Evolutionary conservation across 805 yeast genomes (phyloP).

Genomic region (Lachancea mirantina): DNA sequence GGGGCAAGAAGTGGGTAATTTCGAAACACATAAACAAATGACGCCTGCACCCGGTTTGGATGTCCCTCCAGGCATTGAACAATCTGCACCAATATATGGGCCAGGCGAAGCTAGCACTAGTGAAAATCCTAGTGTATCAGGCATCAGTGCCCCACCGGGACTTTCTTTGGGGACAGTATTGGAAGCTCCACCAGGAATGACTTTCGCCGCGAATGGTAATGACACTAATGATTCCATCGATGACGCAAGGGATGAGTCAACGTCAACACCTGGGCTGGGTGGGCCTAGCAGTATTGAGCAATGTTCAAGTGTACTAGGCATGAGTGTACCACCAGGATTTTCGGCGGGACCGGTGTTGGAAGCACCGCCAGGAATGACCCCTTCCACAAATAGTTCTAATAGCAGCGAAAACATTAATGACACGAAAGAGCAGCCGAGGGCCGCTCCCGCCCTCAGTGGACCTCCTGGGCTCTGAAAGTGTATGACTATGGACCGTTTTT

Average conservation of each 20-base stretch:
- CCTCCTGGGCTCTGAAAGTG: conserved; percentile 18
- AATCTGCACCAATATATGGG: too few species aligned
- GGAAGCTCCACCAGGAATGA: conserved; percentile 2
- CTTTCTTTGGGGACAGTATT: background rate
- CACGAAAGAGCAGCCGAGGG: conserved; percentile 4
- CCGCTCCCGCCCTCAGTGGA: conserved; percentile 26
- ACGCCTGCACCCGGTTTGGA: background rate
- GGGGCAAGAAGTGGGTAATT: conserved; percentile 9
- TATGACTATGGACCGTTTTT: conserved; percentile 10
- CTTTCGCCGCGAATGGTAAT: too few species aligned
- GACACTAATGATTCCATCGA: too few species aligned
- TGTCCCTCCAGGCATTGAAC: background rate
- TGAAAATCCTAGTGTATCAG: too few species aligned
- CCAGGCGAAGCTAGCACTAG: too few species aligned
- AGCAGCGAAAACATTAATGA: conserved; percentile 7
- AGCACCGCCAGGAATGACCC: conserved; percentile 4
- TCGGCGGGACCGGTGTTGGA: conserved; percentile 11
- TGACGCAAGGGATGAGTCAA: too few species aligned
- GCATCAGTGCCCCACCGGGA: conserved; percentile 2
- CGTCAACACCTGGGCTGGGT: conserved; percentile 12
- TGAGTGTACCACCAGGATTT: conserved; percentile 8
- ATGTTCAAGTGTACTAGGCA: conserved; percentile 22
- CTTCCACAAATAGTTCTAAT: conserved; percentile 2
- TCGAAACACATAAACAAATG: conserved; percentile 1
- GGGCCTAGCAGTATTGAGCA: conserved; percentile 10